These are phyloP conservation scores for Lachancea fermentati DNA, from an alignment of 805 yeast genomes.

Conservation along the genomic window DNA sequence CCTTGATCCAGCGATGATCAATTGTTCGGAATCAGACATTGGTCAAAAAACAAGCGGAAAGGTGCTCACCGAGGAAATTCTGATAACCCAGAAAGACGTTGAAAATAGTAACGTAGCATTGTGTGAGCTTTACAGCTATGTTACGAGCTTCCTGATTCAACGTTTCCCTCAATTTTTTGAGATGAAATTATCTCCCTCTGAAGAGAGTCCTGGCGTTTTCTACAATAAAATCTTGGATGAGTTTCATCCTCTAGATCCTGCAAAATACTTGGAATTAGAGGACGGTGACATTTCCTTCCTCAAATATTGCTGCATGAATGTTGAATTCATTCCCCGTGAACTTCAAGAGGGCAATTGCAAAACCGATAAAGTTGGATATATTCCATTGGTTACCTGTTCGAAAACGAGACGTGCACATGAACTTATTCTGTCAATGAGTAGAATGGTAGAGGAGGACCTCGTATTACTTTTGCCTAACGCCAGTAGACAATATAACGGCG, in stretches of 20 bases:
- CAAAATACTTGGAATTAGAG: slow-evolving; percentile 13
- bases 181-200: slow-evolving; percentile 11
- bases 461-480: slow-evolving; percentile 43
- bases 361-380: slow-evolving; percentile 12
- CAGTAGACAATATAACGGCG: slow-evolving; percentile 39
- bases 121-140: slow-evolving; percentile 43
- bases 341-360: slow-evolving; percentile 9
- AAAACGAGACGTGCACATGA: slow-evolving; percentile 18
- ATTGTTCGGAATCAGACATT: not conserved
- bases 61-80: slow-evolving; percentile 14
- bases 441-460: slow-evolving; percentile 58
- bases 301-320: slow-evolving; percentile 12
- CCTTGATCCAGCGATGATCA: slow-evolving; percentile 20
- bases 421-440: slow-evolving; percentile 22
- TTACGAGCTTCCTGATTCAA: slow-evolving; percentile 36
- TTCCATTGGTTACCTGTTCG: slow-evolving; percentile 15
- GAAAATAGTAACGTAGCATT: slow-evolving; percentile 33
- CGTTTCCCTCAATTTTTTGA: slow-evolving; percentile 53
- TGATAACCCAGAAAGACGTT: slow-evolving; percentile 19
- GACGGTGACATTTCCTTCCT: slow-evolving; percentile 7
- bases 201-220: slow-evolving; percentile 21
- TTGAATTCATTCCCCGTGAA: slow-evolving; percentile 13
- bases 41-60: slow-evolving; percentile 20
- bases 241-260: slow-evolving; percentile 32
- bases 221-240: slow-evolving; percentile 40